phyloP scores from a whole-genome alignment of 208 protist genomes.

The Crithidia mellificae region DNA sequence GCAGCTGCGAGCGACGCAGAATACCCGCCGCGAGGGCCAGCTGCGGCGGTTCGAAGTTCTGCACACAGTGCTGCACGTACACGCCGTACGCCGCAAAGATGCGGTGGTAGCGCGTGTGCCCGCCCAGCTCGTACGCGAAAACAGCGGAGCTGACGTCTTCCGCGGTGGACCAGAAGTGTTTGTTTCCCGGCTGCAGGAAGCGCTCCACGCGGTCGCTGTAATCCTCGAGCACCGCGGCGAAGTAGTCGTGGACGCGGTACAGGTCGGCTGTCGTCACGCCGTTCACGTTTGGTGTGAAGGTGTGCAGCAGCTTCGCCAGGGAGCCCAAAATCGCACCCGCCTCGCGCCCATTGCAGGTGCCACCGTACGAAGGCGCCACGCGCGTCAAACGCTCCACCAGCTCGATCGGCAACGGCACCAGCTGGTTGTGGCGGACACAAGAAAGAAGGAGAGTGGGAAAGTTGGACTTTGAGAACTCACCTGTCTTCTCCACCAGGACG shows the following conservation, averaged over 20 bases:
- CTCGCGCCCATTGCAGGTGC: conserved; percentile 44
- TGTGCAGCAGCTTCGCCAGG: conserved; percentile 52
- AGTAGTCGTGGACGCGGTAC: conserved; percentile 48
- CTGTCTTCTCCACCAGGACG: conserved; percentile 60
- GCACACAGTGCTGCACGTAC: conserved; percentile 55
- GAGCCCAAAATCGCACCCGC: conserved; percentile 52
- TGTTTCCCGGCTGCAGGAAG: conserved; percentile 52
- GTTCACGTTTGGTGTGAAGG: conserved; percentile 44
- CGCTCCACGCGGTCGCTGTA: conserved; percentile 56
- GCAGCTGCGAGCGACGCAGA: conserved; percentile 68
- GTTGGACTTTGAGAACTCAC: conserved; percentile 44
- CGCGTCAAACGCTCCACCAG: conserved; percentile 59
- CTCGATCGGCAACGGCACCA: conserved; percentile 48
- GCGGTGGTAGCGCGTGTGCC: conserved; percentile 55
- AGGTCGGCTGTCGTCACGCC: conserved; percentile 43
- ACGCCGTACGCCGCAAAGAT: conserved; percentile 63
- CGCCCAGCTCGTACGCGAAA: conserved; percentile 84
- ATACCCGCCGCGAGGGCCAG: conserved; percentile 83
- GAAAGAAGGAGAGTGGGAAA: conserved; percentile 60
- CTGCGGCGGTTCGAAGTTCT: conserved; percentile 66
- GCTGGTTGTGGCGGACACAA: conserved; percentile 65
- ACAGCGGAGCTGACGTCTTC: conserved; percentile 66
- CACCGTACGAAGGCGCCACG: conserved; percentile 50
- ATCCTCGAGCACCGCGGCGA: conserved; percentile 70
- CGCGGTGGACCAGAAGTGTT: conserved; percentile 53